Percentiles rank a stretch among this genome's conserved stretches.
Evolutionary conservation across 2,329 filamentous ascomycete genomes (phyloP).

Genomic region (Cercospora sp.): DNA sequence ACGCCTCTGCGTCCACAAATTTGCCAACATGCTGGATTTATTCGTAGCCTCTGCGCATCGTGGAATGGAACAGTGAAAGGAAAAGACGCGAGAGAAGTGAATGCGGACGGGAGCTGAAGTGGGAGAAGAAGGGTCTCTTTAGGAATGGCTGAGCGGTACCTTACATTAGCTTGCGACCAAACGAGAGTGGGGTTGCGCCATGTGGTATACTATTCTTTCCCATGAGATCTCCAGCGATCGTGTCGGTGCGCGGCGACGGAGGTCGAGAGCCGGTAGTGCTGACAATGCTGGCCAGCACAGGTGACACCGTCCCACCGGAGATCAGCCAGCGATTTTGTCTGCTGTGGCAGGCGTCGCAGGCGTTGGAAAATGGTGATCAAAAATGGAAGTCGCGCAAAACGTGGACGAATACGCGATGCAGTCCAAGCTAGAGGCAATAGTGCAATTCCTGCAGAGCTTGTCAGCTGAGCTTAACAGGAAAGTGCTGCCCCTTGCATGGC

Average conservation of each 20-base stretch:
- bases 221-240: background rate
- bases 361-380: background rate
- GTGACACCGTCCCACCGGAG: background rate
- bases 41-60: background rate
- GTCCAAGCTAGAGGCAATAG: background rate
- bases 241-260: background rate
- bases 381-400: background rate
- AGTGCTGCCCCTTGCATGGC: background rate
- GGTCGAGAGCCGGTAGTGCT: constrained; percentile 3
- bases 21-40: background rate
- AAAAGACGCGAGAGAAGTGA: background rate
- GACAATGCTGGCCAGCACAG: background rate
- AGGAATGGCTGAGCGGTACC: background rate
- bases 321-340: background rate
- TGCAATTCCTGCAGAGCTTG: constrained; percentile 10
- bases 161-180: constrained; percentile 9
- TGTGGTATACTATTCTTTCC: constrained; percentile 1
- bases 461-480: constrained; percentile 7
- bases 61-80: background rate
- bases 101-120: constrained; percentile 8
- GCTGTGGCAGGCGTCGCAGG: background rate
- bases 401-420: background rate
- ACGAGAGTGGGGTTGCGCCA: constrained; percentile 5
- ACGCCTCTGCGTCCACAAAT: constrained; percentile 4
- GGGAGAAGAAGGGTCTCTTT: constrained; percentile 1